Evolutionary conservation across 208 protist species (phyloP), one percentile per base, ranked within the genome.

Genomic region (Wallacemonas sp.): DNA sequence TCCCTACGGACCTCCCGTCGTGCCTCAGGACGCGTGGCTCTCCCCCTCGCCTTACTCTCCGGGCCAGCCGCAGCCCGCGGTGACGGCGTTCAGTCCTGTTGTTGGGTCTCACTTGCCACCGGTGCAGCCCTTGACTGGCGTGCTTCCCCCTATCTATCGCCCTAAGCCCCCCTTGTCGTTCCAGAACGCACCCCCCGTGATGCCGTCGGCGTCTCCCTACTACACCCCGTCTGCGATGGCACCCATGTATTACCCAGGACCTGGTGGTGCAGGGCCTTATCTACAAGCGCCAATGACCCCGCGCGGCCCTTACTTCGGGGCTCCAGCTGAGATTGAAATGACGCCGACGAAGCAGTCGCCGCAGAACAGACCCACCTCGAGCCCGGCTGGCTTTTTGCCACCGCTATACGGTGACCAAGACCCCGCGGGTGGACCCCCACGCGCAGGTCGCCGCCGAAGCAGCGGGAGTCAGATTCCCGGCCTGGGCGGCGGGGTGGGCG

Each of bases 101-200:
- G 53, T 77, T 30, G 69, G 58, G 51, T 51, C 65, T 17, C 24
- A 38, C 28, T 38, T 82, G 22, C 15, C 70, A 2, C 73, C 70
- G 0, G 44, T 68, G 3, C 33, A 41, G 17, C 66, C 68, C 19
- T 62, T 87, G 60, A 78, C 71, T 0, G 67, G 70, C 17, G 66
- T 71, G 39, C 62, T 80, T 30, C 76, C 77, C 0, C 58, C 73
- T 12, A 68, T 83, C 21, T 84, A 77, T 58, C 56, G 62, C 2
- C 73, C 72, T 2, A 80, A 84, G 70, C 75, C 73, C 2, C 81
- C 77, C 1, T 53, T 84, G 9, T 64, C 62, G 19, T 79, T 84
- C 19, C 68, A 83, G 44, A 54, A 12, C 33, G 41, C 38, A 9
- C 27, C n/a, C n/a, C n/a, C n/a, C n/a, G n/a, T n/a, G n/a, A n/a